Evolutionary conservation across 805 yeast genomes (phyloP).

Genomic region (Torulaspora delbrueckii): DNA sequence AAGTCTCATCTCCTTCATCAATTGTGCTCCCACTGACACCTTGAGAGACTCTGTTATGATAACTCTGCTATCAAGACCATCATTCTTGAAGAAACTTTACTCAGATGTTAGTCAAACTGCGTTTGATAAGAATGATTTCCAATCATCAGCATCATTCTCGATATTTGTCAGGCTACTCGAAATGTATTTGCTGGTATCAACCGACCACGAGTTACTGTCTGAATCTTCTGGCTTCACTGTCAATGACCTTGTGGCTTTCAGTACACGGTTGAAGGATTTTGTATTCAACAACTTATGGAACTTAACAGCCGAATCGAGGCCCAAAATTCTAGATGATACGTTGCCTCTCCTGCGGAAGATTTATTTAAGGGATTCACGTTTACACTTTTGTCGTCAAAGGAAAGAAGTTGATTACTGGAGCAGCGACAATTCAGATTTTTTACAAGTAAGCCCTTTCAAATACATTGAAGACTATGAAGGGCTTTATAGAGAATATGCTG

Average conservation of each 20-base stretch:
- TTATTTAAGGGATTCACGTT: slow-evolving; percentile 31
- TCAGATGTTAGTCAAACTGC: neutral
- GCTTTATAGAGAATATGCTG: slow-evolving; percentile 21
- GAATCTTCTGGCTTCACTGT: slow-evolving; percentile 17
- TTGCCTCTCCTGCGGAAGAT: slow-evolving; percentile 24
- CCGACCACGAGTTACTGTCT: slow-evolving; percentile 28
- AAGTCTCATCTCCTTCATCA: slow-evolving; percentile 10
- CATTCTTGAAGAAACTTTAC: slow-evolving; percentile 13
- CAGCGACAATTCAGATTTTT: slow-evolving; percentile 22
- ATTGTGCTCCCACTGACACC: slow-evolving; percentile 14
- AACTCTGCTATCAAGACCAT: slow-evolving; percentile 16
- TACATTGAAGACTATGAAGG: slow-evolving; percentile 26
- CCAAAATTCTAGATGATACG: slow-evolving; percentile 10
- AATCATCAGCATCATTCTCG: slow-evolving; percentile 11
- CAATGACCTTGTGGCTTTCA: slow-evolving; percentile 14
- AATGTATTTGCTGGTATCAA: slow-evolving; percentile 25
- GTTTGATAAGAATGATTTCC: slow-evolving; percentile 1
- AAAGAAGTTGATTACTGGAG: slow-evolving; percentile 22
- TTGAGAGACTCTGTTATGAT: slow-evolving; percentile 16
- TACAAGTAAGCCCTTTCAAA: slow-evolving; percentile 20
- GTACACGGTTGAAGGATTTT: slow-evolving; percentile 19
- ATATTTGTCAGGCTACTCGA: slow-evolving; percentile 22
- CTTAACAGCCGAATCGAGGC: slow-evolving; percentile 2
- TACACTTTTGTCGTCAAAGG: slow-evolving; percentile 21
- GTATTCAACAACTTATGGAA: slow-evolving; percentile 25